These are phyloP conservation scores for Albifimbria verrucaria DNA, from an alignment of 2,329 filamentous ascomycete genomes.

Conservation along the genomic window DNA sequence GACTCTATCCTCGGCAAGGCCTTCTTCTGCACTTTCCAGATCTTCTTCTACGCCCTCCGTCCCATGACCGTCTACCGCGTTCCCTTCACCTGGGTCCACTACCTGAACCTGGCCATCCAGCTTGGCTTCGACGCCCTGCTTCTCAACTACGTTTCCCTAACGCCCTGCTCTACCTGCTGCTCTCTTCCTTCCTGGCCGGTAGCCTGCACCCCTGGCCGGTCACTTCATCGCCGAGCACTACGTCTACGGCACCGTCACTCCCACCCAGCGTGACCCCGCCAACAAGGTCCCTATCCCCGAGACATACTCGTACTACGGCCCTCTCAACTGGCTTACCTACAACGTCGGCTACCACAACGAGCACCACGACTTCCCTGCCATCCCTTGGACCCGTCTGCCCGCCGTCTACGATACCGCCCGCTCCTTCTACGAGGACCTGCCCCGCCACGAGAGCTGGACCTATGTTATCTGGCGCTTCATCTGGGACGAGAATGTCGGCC, in stretches of 20 bases:
- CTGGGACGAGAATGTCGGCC: conserved; percentile 80
- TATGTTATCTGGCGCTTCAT: conserved; percentile 96
- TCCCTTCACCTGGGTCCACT: conserved; percentile 81
- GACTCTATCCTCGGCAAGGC: conserved; percentile 95
- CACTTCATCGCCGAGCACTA: conserved; percentile 99
- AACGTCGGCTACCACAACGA: conserved; percentile 98
- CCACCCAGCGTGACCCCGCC: conserved; percentile 52
- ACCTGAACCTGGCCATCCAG: conserved; percentile 76
- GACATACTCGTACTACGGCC: conserved; percentile 96
- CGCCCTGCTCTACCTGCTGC: conserved; percentile 76
- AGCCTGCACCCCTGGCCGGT: conserved; percentile 87
- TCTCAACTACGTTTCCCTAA: conserved; percentile 57
- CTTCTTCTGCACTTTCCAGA: conserved; percentile 99
- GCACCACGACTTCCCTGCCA: conserved; percentile 96
- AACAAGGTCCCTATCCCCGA: conserved; percentile 73
- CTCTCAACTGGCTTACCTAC: conserved; percentile 88
- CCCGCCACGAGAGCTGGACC: conserved; percentile 84
- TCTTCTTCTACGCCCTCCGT: conserved; percentile 95
- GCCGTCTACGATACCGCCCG: conserved; percentile 73
- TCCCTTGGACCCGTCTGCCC: conserved; percentile 88
- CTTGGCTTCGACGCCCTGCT: conserved; percentile 72
- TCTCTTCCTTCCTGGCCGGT: conserved; percentile 90
- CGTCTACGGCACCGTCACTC: conserved; percentile 65
- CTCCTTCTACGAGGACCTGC: conserved; percentile 90
- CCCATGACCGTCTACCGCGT: conserved; percentile 93